Evolutionary conservation across 306 rosid genomes (phyloP).

Genomic region (Cucumis melo): DNA sequence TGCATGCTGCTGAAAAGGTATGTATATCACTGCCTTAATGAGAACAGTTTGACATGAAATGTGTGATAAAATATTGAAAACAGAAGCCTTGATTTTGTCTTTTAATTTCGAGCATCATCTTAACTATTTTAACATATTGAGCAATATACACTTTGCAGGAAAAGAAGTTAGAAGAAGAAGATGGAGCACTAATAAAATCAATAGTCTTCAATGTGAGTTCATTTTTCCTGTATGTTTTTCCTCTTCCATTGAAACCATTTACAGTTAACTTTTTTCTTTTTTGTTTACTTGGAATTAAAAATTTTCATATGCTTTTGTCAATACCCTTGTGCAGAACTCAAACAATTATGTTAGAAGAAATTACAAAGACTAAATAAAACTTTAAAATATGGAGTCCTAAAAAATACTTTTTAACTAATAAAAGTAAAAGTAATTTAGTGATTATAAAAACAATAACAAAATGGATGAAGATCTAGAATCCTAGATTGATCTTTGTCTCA

Average conservation of each 20-base stretch:
- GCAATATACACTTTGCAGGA: constrained; percentile 29
- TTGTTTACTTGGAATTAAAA: background rate
- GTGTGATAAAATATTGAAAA: background rate
- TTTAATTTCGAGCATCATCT: background rate
- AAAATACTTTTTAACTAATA: too few relatives aligned
- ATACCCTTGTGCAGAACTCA: constrained; percentile 34
- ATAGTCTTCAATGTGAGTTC: constrained; percentile 45
- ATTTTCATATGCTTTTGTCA: background rate
- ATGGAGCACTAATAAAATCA: constrained; percentile 68
- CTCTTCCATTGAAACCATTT: background rate
- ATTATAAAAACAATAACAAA: too few relatives aligned
- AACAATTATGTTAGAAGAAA: constrained; percentile 31
- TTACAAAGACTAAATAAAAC: too few relatives aligned
- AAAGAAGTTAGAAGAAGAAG: constrained; percentile 69
- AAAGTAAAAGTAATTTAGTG: too few relatives aligned
- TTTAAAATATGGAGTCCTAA: too few relatives aligned
- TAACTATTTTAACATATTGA: constrained; percentile 1
- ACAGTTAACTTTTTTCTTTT: background rate
- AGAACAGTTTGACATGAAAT: background rate
- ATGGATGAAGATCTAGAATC: too few relatives aligned
- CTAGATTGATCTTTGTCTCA: too few relatives aligned
- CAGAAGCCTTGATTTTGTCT: background rate
- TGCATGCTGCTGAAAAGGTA: constrained; percentile 43
- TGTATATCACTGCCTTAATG: background rate
- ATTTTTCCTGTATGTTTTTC: background rate